Evolutionary conservation across 768 basidiomycete genomes (phyloP).

Genomic region (Pisolithus microcarpus): DNA sequence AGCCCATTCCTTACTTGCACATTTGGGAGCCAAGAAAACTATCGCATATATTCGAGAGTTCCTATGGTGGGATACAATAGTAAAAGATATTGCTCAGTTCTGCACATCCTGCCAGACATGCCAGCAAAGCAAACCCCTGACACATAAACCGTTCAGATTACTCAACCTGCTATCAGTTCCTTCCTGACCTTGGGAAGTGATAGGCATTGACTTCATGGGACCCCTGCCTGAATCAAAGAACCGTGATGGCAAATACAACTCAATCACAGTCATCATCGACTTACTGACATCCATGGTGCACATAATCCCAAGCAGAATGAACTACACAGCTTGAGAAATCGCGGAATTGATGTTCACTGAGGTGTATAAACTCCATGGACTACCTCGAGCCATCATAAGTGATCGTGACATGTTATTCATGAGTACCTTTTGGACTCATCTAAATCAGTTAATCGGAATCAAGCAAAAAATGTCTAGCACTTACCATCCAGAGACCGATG

Average conservation of each 20-base stretch:
- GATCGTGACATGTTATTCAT: slow-evolving; percentile 39
- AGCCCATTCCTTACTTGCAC: slow-evolving; percentile 34
- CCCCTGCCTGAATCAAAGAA: slow-evolving; percentile 21
- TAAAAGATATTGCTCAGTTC: slow-evolving; percentile 18
- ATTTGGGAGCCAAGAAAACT: slow-evolving; percentile 31
- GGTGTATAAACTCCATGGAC: slow-evolving; percentile 33
- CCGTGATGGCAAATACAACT: slow-evolving; percentile 14
- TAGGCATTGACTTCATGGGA: slow-evolving; percentile 36
- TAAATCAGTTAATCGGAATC: slow-evolving; percentile 25
- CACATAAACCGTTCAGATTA: slow-evolving; percentile 21
- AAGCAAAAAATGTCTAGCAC: slow-evolving; percentile 32
- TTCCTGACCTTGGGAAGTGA: slow-evolving; percentile 28
- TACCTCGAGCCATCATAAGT: slow-evolving; percentile 32
- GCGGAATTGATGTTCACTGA: slow-evolving; percentile 31
- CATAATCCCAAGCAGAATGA: slow-evolving; percentile 12
- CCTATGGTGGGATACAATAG: slow-evolving; percentile 36
- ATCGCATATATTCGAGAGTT: slow-evolving; percentile 25
- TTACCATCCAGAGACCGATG: slow-evolving; percentile 39
- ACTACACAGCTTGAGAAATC: slow-evolving; percentile 27
- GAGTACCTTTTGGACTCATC: slow-evolving; percentile 33
- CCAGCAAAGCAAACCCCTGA: slow-evolving; percentile 16
- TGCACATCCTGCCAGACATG: slow-evolving; percentile 17
- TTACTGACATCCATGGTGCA: slow-evolving; percentile 15
- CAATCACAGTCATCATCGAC: slow-evolving; percentile 19
- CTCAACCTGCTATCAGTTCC: slow-evolving; percentile 23